Evolutionary conservation across 805 yeast species (phyloP), one percentile per base, ranked within the genome.

Genomic region (Candida nitratophila): DNA sequence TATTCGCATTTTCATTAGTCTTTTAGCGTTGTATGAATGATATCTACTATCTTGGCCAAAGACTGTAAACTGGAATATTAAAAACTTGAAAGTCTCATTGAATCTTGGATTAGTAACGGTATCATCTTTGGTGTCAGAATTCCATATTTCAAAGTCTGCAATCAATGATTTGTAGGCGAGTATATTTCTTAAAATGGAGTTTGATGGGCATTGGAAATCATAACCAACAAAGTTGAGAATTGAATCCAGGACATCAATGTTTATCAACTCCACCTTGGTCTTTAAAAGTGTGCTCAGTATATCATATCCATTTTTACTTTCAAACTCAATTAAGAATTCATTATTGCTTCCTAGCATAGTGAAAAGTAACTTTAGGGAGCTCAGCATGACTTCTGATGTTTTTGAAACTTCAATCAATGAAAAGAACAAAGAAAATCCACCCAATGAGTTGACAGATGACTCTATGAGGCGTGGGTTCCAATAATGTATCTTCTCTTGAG

Each of bases 61-160:
- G 0, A 73, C 74, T 1, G 74, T 70, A 39, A 84, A 66, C 49
- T 84, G 91, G 47, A 73, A 73, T 4, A 83, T 58, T 5, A 84
- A 59, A 43, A 71, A 74, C 40, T 76, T 65, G 42, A 80, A 64
- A 3, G 37, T 34, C 12, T 34, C 37, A 20, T 34, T 34, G 17
- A 34, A 16, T 4, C 21, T 11, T 11, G 19, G 35, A n/a, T 17
- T 17, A 4, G 19, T 6, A n/a, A 17, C 16, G 0, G 80, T 68
- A 34, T 76, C 79, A 3, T 63, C 51, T 17, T 57, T 43, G 11
- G 42, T 20, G n/a, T 22, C 9, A 6, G 29, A 15, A 44, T 68
- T 68, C 77, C 86, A 82, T 19, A 77, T 64, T 44, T 79, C 83
- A 48, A 83, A 71, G 48, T 86, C 89, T 17, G 80, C 68, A 33